These are phyloP conservation scores for Xylaria hypoxylon DNA, from an alignment of 2,329 filamentous ascomycete genomes.

Conservation along the genomic window DNA sequence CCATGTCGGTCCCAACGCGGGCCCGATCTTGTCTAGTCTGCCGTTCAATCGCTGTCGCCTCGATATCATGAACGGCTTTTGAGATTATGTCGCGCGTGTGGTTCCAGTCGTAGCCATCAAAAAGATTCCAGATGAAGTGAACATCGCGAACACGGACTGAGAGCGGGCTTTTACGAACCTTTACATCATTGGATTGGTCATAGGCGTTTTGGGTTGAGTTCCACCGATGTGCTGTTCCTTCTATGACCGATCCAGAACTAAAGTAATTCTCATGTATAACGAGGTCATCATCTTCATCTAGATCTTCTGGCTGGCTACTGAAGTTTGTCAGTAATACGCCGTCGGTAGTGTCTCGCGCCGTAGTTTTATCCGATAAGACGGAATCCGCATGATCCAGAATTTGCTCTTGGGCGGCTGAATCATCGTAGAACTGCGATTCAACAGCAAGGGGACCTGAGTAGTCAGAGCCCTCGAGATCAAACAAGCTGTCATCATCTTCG, in stretches of 20 bases:
- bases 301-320: constrained; percentile 52
- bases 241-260: constrained; percentile 67
- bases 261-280: constrained; percentile 85
- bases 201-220: constrained; percentile 82
- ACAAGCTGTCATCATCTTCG: constrained; percentile 53
- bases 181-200: constrained; percentile 70
- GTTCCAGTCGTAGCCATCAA: constrained; percentile 97
- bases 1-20: constrained; percentile 68
- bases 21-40: constrained; percentile 68
- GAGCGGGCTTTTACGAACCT: constrained; percentile 76
- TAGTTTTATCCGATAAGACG: constrained; percentile 56
- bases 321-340: constrained; percentile 60
- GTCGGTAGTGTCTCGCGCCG: constrained; percentile 57
- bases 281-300: constrained; percentile 68
- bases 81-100: constrained; percentile 86
- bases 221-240: constrained; percentile 81
- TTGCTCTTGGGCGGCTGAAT: constrained; percentile 58
- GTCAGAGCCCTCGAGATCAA: constrained; percentile 53
- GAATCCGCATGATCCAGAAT: constrained; percentile 60
- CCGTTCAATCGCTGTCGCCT: constrained; percentile 82
- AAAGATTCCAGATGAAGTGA: constrained; percentile 96
- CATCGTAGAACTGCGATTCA: constrained; percentile 62
- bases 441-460: constrained; percentile 53
- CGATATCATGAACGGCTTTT: constrained; percentile 88
- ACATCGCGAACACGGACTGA: constrained; percentile 84